These are phyloP conservation scores for Chaetomium strumarium DNA, from an alignment of 2,329 filamentous ascomycete species.

Conservation along the genomic window DNA sequence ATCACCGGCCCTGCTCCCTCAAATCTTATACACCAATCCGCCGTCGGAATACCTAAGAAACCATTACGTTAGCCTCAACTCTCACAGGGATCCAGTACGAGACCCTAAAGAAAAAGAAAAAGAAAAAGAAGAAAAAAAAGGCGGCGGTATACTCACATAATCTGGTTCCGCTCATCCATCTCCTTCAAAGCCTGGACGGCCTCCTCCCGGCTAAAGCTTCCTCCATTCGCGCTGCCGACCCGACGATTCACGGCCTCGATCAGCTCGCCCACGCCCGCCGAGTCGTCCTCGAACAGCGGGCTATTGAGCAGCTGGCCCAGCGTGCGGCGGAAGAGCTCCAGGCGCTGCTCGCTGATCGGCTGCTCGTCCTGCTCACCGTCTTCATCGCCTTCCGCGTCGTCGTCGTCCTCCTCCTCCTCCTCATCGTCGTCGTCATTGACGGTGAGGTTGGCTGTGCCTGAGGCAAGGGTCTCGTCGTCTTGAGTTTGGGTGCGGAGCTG, in stretches of 20 bases:
- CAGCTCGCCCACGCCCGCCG: constrained; percentile 67
- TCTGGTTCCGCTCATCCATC: constrained; percentile 78
- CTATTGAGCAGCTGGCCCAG: constrained; percentile 80
- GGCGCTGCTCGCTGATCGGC: constrained; percentile 55
- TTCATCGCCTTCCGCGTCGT: constrained; percentile 21
- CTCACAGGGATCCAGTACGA: too few relatives aligned
- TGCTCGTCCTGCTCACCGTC: constrained; percentile 18
- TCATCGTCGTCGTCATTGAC: constrained; percentile 26
- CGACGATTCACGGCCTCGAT: constrained; percentile 71
- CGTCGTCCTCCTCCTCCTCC: constrained; percentile 14
- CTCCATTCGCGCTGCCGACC: constrained; percentile 38
- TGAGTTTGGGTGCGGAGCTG: constrained; percentile 48
- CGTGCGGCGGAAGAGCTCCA: constrained; percentile 70
- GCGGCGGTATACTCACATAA: constrained; percentile 65
- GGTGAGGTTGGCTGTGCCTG: constrained; percentile 36
- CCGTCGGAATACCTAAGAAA: constrained; percentile 50
- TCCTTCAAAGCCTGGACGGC: constrained; percentile 69
- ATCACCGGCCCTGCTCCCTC: neutral
- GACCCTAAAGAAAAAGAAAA: neutral
- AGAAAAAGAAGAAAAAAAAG: neutral
- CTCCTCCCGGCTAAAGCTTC: constrained; percentile 62
- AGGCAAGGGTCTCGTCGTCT: constrained; percentile 31
- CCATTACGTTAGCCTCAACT: constrained; percentile 8
- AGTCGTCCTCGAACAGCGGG: constrained; percentile 80
- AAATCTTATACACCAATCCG: constrained; percentile 66